Percentiles rank a stretch among this genome's conserved stretches.
phyloP scores from a whole-genome alignment of 2,329 filamentous ascomycete species.

The Canariomyces notabilis region DNA sequence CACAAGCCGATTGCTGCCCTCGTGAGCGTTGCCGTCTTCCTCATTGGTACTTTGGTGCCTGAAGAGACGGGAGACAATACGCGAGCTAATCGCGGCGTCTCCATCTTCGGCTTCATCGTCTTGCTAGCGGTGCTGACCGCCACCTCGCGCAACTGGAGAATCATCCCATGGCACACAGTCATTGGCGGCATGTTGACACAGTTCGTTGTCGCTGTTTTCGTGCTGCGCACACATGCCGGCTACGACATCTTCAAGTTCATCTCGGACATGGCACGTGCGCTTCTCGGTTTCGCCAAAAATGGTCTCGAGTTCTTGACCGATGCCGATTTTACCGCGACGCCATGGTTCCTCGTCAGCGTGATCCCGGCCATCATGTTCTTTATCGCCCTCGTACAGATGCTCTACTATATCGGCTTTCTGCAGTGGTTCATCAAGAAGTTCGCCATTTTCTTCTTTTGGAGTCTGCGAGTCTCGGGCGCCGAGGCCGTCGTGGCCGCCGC shows the following conservation, averaged over 20 bases:
- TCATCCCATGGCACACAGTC: constrained; percentile 70
- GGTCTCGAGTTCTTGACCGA: constrained; percentile 70
- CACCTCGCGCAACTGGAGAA: constrained; percentile 65
- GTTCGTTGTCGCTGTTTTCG: constrained; percentile 84
- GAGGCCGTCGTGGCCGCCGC: constrained; percentile 92
- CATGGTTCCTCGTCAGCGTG: constrained; percentile 72
- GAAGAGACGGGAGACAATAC: constrained; percentile 70
- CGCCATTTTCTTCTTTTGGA: constrained; percentile 88
- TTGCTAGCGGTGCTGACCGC: constrained; percentile 62
- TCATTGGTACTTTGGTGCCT: constrained; percentile 73
- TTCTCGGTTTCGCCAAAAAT: constrained; percentile 70
- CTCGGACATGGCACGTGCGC: constrained; percentile 64
- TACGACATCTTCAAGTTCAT: constrained; percentile 90
- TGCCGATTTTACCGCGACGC: constrained; percentile 34
- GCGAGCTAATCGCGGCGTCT: constrained; percentile 72
- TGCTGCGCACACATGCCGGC: constrained; percentile 72
- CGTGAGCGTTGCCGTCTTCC: constrained; percentile 63
- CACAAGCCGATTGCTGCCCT: constrained; percentile 58
- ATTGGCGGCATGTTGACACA: constrained; percentile 85
- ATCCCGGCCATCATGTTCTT: constrained; percentile 96
- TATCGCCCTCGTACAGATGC: constrained; percentile 81
- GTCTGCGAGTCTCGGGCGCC: constrained; percentile 77
- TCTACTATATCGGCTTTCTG: constrained; percentile 74
- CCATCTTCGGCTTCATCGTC: constrained; percentile 70
- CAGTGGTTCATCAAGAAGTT: constrained; percentile 91